phyloP scores from a whole-genome alignment of 2,329 filamentous ascomycete species.

The Xylaria hypoxylon region DNA sequence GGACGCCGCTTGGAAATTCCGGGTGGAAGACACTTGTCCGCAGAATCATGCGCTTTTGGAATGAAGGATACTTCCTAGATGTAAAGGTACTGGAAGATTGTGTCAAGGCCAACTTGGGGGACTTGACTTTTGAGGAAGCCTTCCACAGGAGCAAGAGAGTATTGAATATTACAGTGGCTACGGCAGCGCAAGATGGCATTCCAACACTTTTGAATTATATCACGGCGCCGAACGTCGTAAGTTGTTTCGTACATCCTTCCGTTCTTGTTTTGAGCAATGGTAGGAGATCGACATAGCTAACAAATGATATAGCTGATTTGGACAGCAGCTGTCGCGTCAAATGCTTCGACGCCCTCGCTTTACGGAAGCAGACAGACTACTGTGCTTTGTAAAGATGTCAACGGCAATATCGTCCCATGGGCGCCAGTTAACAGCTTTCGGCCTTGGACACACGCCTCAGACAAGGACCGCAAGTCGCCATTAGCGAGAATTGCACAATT shows the following conservation, averaged over 20 bases:
- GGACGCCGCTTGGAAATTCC: slow-evolving; percentile 55
- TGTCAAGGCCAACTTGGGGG: slow-evolving; percentile 85
- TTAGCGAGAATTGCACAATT: slow-evolving; percentile 81
- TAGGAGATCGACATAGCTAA: slow-evolving; percentile 31
- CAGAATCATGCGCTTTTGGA: slow-evolving; percentile 75
- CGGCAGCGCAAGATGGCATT: slow-evolving; percentile 77
- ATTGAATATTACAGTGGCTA: slow-evolving; percentile 91
- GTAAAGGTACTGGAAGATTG: slow-evolving; percentile 84
- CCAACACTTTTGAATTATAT: slow-evolving; percentile 91
- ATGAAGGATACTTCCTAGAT: slow-evolving; percentile 86
- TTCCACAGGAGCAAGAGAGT: slow-evolving; percentile 86
- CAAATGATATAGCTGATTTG: slow-evolving; percentile 74
- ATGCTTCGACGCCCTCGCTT: slow-evolving; percentile 72
- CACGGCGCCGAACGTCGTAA: slow-evolving; percentile 90
- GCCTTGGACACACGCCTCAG: slow-evolving; percentile 74
- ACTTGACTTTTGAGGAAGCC: slow-evolving; percentile 93
- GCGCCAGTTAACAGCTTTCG: slow-evolving; percentile 73
- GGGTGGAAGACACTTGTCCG: slow-evolving; percentile 71
- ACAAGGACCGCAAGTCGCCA: slow-evolving; percentile 72
- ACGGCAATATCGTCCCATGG: slow-evolving; percentile 80
- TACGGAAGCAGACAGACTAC: slow-evolving; percentile 72
- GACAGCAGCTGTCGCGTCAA: slow-evolving; percentile 82
- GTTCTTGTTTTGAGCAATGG: not conserved
- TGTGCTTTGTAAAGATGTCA: slow-evolving; percentile 82
- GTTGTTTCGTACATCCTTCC: slow-evolving; percentile 52